These are phyloP conservation scores for Climacium dendroides DNA, from an alignment of 225 moss, liverwort and hornwort species.

Conservation along the genomic window DNA sequence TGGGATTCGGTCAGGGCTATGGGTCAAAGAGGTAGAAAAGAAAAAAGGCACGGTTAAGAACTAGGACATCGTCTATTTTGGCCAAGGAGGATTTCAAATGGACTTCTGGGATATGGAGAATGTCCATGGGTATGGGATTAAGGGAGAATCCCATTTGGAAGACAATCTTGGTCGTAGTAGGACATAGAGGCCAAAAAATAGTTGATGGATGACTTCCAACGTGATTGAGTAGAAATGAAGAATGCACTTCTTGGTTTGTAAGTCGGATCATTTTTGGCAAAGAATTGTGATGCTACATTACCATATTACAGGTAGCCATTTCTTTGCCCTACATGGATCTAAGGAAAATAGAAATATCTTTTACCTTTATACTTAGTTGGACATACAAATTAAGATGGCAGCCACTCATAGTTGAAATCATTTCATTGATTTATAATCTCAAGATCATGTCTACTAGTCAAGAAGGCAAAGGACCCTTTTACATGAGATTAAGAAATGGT, in stretches of 20 bases:
- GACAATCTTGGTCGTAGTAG: fast-evolving
- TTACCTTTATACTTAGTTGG: neutral
- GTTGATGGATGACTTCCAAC: fast-evolving
- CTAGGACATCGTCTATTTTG: fast-evolving
- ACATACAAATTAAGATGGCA: neutral
- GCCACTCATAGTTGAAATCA: neutral
- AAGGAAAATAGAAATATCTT: fast-evolving
- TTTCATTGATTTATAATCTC: neutral
- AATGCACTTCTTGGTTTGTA: neutral
- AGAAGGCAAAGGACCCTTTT: fast-evolving
- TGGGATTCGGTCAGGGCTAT: neutral
- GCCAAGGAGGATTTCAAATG: neutral
- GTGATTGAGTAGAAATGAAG: fast-evolving
- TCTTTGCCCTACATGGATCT: fast-evolving
- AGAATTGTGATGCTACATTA: neutral
- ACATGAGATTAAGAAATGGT: neutral
- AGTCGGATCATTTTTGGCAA: fast-evolving
- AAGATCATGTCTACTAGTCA: fast-evolving
- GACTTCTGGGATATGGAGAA: too few species aligned
- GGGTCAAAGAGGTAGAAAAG: fast-evolving
- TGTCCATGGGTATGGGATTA: too few species aligned
- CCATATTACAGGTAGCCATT: neutral
- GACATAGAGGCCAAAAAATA: fast-evolving
- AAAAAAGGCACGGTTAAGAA: neutral
- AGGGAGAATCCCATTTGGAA: too few species aligned